Base-by-base conservation (phyloP, 495 filamentous ascomycete genomes). In the Neurospora tetraspora region DNA sequence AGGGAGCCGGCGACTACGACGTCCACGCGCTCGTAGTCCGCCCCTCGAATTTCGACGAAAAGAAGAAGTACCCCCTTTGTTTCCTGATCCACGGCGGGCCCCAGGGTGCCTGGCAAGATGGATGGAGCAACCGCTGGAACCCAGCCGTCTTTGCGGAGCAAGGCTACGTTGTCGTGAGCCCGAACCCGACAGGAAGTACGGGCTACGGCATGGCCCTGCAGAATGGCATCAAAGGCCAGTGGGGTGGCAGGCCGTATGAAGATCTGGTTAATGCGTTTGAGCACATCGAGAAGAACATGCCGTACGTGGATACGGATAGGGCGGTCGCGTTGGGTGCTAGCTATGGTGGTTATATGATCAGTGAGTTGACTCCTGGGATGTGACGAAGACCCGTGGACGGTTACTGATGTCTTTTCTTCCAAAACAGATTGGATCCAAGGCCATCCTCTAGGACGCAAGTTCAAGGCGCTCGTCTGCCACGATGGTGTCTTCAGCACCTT, bases 81-180 rank as follows among this genome's bases (percentile, higher is more conserved):
- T 93, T 93, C 74, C 77, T 97, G 45, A 92, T 98, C 69, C 94
- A 98, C 74, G 94, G 94, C 69, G 94, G 94, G 0, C 94, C 94
- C 0, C 94, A 97, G 78, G 91, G 91, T 8, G 90, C 92, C 1
- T 97, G 94, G 93, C 86, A 85, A 7, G 92, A 97, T 77, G 82
- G 87, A 38, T 97, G 94, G 94, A 91, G 87, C 73, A 97, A 92
- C 1, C 85, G 94, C 18, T 97, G 94, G 94, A 98, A 98, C 74
- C 93, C 92, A 0, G 93, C 92, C 8, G 86, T 96, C 5, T 97
- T 95, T 78, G 94, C 94, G 5, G 94, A 97, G 79, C 93, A 96
- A 78, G 94, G 94, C 14, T 97, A 96, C 74, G 89, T 97, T 14
- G 92, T 93, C 11, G 88, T 97, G 27, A 86, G 88, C n/a, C 93